Evolutionary conservation across 768 basidiomycete genomes (phyloP), one percentile per base, ranked within the genome.

Genomic region (Lentinula aciculospora): DNA sequence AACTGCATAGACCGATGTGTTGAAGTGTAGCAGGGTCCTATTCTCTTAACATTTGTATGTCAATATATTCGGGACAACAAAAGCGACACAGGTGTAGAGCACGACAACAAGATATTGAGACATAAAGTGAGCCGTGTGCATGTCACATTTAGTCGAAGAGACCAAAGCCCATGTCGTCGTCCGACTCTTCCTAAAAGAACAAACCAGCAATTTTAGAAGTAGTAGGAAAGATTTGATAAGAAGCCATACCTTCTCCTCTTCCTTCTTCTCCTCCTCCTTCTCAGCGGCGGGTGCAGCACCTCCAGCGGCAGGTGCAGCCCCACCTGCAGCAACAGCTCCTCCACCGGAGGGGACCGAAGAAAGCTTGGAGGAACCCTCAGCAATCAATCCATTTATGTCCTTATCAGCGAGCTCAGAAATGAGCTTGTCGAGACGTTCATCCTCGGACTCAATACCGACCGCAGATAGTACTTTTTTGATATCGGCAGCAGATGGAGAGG

Each of bases 161-260:
- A 79, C 94, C 94, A 76, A 98, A 98, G 80, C 94, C 94, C 94
- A 97, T 97, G 77, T 97, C 95, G 66, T 97, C 95, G 81, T 96
- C 94, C 56, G 90, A 92, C 72, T 95, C 92, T 76, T 92, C 89
- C 88, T 93, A 61, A 36, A 49, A 34, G 9, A 1, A 40, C 8
- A 55, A 12, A 27, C 12, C 9, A 21, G 19, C 21, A 29, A 21
- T 1, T 28, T 19, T 27, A 32, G 45, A 40, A 54, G 37, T 1
- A 58, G 62, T 40, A 60, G 53, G 13, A 34, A 8, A 5, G 9
- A 39, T 5, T 17, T 39, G n/a, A 13, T 32, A 19, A 23, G 0
- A 53, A 76, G n/a, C n/a, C 81, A 29, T 32, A 85, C 89, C 85
- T 92, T 90, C 73, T 94, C 91, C 71, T 91, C 89, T 69, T 83